Conservation (phyloP, 2,329 filamentous ascomycete genomes). For the Xylariomycetidae sp. region DNA sequence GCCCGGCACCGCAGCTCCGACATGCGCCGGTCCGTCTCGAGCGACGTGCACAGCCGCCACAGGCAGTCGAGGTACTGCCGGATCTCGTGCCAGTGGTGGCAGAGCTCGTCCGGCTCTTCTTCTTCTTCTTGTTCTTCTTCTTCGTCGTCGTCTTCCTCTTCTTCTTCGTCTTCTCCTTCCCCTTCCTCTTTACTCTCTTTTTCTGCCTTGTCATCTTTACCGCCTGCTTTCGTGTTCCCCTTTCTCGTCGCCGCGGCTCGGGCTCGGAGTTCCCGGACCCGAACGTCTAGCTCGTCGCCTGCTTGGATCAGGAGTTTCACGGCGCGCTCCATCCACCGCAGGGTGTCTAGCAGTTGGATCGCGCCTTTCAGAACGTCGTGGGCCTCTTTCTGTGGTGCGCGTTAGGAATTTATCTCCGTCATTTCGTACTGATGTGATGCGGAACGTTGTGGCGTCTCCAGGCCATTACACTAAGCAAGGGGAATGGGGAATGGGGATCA, state of each 20-base stretch:
- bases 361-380: slow-evolving; percentile 41
- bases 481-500: no score
- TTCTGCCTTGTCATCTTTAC: no score
- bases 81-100: slow-evolving; percentile 41
- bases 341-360: slow-evolving; percentile 41
- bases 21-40: slow-evolving; percentile 42
- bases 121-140: slow-evolving; percentile 18
- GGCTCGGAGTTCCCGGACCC: slow-evolving; percentile 16
- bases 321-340: slow-evolving; percentile 43
- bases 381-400: no score
- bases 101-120: slow-evolving; percentile 25
- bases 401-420: no score
- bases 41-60: slow-evolving; percentile 37
- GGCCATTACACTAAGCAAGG: no score
- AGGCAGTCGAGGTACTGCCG: slow-evolving; percentile 41
- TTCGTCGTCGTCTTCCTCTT: slow-evolving; percentile 7
- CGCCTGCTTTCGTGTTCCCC: no score
- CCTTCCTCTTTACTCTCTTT: no score
- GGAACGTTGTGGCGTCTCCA: no score
- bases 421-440: no score
- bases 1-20: slow-evolving; percentile 41
- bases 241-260: neutral
- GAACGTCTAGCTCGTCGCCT: slow-evolving; percentile 37
- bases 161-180: slow-evolving; percentile 8
- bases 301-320: slow-evolving; percentile 38